Conservation (phyloP, 2,329 filamentous ascomycete genomes). For the Venturia asperata region DNA sequence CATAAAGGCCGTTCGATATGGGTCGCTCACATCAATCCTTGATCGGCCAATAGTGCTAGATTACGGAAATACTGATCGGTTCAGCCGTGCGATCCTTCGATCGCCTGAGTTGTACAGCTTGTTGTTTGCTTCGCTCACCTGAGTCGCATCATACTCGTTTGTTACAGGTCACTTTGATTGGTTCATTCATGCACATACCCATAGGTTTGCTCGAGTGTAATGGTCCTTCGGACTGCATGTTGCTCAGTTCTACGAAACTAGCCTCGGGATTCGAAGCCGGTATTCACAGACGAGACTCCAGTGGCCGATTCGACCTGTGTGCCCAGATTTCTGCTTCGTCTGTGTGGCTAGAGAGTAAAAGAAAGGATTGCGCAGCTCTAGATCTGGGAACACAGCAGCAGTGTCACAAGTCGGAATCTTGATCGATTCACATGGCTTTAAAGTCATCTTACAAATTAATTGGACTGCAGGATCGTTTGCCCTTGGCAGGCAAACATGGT, state of each 20-base stretch:
- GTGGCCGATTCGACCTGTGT: not conserved
- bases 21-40: not conserved
- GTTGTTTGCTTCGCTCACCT: constrained; percentile 7
- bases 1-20: not conserved
- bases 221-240: not conserved
- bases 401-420: not conserved
- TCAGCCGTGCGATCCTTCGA: not conserved
- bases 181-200: not conserved
- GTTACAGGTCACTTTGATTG: not conserved
- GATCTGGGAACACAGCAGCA: not conserved
- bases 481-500: not conserved
- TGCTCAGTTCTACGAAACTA: not conserved
- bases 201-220: not conserved
- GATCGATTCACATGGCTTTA: not conserved
- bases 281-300: not conserved
- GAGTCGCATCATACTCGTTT: not conserved
- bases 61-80: not conserved
- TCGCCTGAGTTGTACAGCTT: not conserved
- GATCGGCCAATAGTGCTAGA: not conserved
- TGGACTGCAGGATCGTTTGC: not conserved
- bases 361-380: not conserved
- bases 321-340: not conserved
- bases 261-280: not conserved
- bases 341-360: not conserved
- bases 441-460: not conserved